These are phyloP conservation scores for Curvularia sp. DNA, from an alignment of 2,329 filamentous ascomycete genomes.

Conservation along the genomic window DNA sequence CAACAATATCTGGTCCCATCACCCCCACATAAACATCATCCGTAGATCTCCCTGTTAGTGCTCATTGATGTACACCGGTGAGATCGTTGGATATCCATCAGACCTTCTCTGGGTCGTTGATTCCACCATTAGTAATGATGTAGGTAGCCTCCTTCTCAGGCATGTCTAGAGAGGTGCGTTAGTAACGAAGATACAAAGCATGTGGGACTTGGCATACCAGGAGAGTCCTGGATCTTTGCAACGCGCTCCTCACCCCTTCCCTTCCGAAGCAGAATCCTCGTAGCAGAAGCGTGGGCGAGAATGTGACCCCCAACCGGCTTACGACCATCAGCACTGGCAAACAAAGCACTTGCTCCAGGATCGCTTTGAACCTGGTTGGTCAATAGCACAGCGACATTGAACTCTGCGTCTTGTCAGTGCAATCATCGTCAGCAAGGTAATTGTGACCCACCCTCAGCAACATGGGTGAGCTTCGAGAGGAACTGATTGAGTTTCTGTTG, in stretches of 20 bases:
- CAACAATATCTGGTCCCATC: neutral
- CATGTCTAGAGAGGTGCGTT: conserved; percentile 60
- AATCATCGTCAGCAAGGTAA: too few species aligned
- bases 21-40: neutral
- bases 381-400: conserved; percentile 66
- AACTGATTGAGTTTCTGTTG: conserved; percentile 73
- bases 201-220: conserved; percentile 57
- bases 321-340: conserved; percentile 71
- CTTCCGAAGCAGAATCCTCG: conserved; percentile 70
- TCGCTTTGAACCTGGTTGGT: conserved; percentile 77
- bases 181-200: conserved; percentile 26
- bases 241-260: conserved; percentile 74
- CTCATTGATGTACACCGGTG: neutral
- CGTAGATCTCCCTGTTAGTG: neutral
- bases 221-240: conserved; percentile 72
- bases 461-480: conserved; percentile 67
- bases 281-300: conserved; percentile 72
- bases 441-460: conserved; percentile 63
- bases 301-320: conserved; percentile 73
- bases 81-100: conserved; percentile 38
- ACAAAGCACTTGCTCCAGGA: conserved; percentile 71
- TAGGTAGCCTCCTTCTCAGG: conserved; percentile 74
- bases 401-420: conserved; percentile 56
- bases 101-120: conserved; percentile 70
- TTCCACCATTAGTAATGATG: conserved; percentile 73